phyloP scores from a whole-genome alignment of 306 rosid genomes.

The Dryas drummondii region DNA sequence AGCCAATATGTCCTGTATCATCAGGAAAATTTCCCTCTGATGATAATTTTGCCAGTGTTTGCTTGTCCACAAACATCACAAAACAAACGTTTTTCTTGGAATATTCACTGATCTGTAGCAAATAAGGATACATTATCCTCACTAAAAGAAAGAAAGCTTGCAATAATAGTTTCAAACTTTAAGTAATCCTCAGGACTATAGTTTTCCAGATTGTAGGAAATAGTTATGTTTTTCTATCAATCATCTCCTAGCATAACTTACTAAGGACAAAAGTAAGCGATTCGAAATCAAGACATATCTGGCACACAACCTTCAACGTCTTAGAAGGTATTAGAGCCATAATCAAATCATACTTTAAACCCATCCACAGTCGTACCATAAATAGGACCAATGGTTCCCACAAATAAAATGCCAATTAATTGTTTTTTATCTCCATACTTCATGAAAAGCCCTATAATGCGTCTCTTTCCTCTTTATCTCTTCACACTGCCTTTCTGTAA shows the following conservation, averaged over 20 bases:
- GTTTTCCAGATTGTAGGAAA: background rate
- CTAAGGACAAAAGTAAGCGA: background rate
- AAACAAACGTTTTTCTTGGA: slow-evolving; percentile 84
- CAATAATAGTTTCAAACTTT: background rate
- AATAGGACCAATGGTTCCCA: background rate
- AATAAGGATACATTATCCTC: slow-evolving; percentile 24
- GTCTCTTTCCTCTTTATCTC: background rate
- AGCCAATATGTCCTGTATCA: slow-evolving; percentile 63
- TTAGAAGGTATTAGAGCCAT: background rate
- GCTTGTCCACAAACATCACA: slow-evolving; percentile 83
- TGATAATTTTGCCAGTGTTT: slow-evolving; percentile 63
- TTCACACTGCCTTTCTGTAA: background rate
- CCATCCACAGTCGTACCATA: background rate
- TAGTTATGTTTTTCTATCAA: background rate
- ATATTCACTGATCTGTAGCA: slow-evolving; percentile 79
- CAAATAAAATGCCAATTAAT: background rate
- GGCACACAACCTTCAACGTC: background rate
- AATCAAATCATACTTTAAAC: background rate
- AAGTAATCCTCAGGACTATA: background rate
- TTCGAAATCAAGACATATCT: background rate
- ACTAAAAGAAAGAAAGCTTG: slow-evolving; percentile 21
- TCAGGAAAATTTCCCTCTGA: slow-evolving; percentile 75
- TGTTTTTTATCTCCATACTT: slow-evolving; percentile 1
- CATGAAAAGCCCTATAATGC: background rate
- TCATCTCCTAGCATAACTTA: background rate